Evolutionary conservation across 805 yeast genomes (phyloP).

Genomic region (Debaryomyces prosopidis): DNA sequence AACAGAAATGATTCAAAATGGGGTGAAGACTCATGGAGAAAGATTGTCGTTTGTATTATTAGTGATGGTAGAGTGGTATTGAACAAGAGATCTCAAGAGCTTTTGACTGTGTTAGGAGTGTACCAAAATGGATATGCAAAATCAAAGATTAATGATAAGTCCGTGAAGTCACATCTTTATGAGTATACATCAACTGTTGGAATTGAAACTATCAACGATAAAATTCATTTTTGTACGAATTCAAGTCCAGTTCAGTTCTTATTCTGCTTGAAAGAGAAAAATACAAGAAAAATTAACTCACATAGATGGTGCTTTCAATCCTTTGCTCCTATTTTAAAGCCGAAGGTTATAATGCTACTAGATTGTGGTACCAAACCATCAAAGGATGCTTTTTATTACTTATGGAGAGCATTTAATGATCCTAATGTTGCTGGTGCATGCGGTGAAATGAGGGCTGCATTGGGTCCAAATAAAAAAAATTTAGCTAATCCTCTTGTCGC

Average conservation of each 20-base stretch:
- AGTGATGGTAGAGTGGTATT: conserved; percentile 91
- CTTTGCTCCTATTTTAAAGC: conserved; percentile 78
- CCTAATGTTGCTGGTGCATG: conserved; percentile 95
- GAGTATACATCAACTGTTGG: conserved; percentile 94
- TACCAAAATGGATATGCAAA: conserved; percentile 97
- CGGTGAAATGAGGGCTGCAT: conserved; percentile 89
- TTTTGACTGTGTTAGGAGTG: conserved; percentile 83
- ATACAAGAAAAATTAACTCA: conserved; percentile 87
- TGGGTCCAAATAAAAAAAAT: conserved; percentile 55
- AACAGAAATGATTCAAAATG: conserved; percentile 68
- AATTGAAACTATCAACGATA: conserved; percentile 64
- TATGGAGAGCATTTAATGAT: conserved; percentile 84
- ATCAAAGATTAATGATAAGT: conserved; percentile 78
- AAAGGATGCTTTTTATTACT: conserved; percentile 76
- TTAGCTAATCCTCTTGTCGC: conserved; percentile 87
- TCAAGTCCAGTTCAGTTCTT: conserved; percentile 81
- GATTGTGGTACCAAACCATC: conserved; percentile 96
- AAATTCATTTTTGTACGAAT: conserved; percentile 67
- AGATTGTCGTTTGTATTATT: conserved; percentile 83
- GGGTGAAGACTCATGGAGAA: conserved; percentile 98
- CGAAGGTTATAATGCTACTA: conserved; percentile 77
- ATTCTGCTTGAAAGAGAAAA: conserved; percentile 87
- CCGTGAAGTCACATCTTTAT: conserved; percentile 84
- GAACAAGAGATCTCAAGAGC: conserved; percentile 73
- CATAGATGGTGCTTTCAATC: conserved; percentile 98